Base-by-base conservation (phyloP, 2,329 filamentous ascomycete genomes). In the Xylariaceae sp. region DNA sequence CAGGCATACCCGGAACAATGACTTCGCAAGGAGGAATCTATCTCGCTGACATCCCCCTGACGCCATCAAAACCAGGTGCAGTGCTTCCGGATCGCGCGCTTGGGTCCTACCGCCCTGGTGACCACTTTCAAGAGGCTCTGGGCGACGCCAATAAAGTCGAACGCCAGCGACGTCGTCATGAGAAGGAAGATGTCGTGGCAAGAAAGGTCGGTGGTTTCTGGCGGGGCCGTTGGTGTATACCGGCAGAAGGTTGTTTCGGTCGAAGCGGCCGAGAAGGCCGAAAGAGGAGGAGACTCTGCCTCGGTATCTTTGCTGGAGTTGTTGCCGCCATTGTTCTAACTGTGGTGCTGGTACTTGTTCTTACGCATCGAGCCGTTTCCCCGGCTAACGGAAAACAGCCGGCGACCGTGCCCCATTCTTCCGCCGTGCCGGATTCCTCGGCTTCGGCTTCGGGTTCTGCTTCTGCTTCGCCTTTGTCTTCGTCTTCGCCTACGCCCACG, bases 181-280 rank as follows among this genome's bases (percentile, higher is more conserved):
- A 90, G 69, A 88, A 87, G 61, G 86, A 90, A 71, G 87, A 90
- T 47, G 78, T 77, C 2, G 66, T 81, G 15, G 84, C 82, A 1
- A 79, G 77, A 53, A 84, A 80, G 63, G 71, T 78, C 0, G 85
- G 86, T 1, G 81, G 83, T 2, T 77, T 84, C 48, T 89, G 87
- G 85, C 82, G 83, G 67, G 86, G 86, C 1, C 80, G 87, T 52
- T 83, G 82, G 8, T 88, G 83, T 61, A 77, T 90, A 41, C 80
- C 84, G 0, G 76, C 80, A 13, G 80, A 76, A n/a, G 86, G 86
- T 1, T 89, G 86, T 71, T 86, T 85, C 69, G 86, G 87, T 1
- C 79, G 85, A 17, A 75, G 76, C 2, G 85, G 85, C 0, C 80
- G 82, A 0, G 87, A 89, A 67, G 85, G 83, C 2, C 81, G 87